Conservation (phyloP, 176 grass and related monocot genomes). For the Pontederia crassipes region DNA sequence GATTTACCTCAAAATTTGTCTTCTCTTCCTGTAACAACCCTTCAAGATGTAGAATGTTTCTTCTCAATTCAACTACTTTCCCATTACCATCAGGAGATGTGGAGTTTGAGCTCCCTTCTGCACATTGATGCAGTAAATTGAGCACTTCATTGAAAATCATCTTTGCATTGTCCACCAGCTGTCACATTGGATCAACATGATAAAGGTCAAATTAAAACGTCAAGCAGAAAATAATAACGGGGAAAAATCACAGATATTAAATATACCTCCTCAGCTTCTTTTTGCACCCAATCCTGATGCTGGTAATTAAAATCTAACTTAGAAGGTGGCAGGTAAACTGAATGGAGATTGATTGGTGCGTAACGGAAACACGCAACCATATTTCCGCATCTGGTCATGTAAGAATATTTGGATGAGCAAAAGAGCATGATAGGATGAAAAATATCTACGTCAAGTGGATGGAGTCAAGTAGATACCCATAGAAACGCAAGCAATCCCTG, state of each 20-base stretch:
- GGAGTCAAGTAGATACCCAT: constrained; percentile 43
- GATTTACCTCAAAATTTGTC: constrained; percentile 58
- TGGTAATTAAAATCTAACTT: constrained; percentile 90
- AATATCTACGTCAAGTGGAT: background rate
- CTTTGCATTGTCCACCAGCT: constrained; percentile 54
- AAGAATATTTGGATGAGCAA: background rate
- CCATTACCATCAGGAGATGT: constrained; percentile 67
- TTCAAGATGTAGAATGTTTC: constrained; percentile 68
- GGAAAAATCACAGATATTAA: constrained; percentile 8
- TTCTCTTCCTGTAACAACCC: constrained; percentile 60
- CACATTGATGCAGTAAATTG: constrained; percentile 53
- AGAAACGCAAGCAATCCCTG: constrained; percentile 96
- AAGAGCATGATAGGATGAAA: constrained; percentile 23
- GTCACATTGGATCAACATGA: constrained; percentile 24
- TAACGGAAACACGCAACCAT: constrained; percentile 94
- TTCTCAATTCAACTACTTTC: constrained; percentile 63
- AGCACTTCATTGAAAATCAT: constrained; percentile 69
- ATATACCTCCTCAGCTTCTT: constrained; percentile 75
- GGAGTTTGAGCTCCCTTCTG: constrained; percentile 49
- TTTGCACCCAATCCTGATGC: constrained; percentile 94
- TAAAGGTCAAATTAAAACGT: constrained; percentile 25
- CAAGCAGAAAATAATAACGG: constrained; percentile 6
- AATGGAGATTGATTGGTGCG: constrained; percentile 78
- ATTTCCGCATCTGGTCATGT: constrained; percentile 55
- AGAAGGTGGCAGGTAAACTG: constrained; percentile 83